Percentiles rank a stretch among this genome's conserved stretches.
These are phyloP conservation scores for Grigorovia humatica DNA, from an alignment of 805 yeast species.

Conservation along the genomic window DNA sequence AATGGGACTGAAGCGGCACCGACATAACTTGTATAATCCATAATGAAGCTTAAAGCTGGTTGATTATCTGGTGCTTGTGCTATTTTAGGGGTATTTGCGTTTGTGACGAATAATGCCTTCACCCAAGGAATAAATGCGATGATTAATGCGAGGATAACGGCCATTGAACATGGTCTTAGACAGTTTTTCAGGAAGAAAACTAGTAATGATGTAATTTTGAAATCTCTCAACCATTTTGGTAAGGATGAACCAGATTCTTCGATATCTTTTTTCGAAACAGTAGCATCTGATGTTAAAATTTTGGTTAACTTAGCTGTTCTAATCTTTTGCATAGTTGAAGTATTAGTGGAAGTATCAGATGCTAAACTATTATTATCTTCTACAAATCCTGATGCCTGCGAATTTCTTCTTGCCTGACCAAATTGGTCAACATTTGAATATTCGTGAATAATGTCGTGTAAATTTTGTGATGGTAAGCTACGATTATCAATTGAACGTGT, in stretches of 20 bases:
- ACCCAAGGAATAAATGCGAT: conserved; percentile 85
- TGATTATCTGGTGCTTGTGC: conserved; percentile 74
- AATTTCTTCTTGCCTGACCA: conserved; percentile 19
- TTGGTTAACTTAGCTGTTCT: conserved; percentile 22
- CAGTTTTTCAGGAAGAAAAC: conserved; percentile 41
- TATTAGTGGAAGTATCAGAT: not conserved
- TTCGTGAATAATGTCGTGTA: conserved; percentile 39
- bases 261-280: conserved; percentile 23
- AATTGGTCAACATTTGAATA: conserved; percentile 32
- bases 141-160: conserved; percentile 54
- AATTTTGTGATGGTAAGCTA: conserved; percentile 33
- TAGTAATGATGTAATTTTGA: conserved; percentile 20
- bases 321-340: conserved; percentile 8
- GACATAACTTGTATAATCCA: conserved; percentile 70
- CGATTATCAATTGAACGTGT: conserved; percentile 24
- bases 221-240: conserved; percentile 20
- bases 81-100: conserved; percentile 35
- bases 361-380: not conserved
- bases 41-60: conserved; percentile 79
- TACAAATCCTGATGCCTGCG: not conserved
- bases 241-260: conserved; percentile 22
- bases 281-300: conserved; percentile 28
- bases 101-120: conserved; percentile 56
- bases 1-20: conserved; percentile 88
- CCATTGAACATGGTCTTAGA: conserved; percentile 60